Conservation (phyloP, 73 alveolate genomes). For the Diophrys appendiculata region DNA sequence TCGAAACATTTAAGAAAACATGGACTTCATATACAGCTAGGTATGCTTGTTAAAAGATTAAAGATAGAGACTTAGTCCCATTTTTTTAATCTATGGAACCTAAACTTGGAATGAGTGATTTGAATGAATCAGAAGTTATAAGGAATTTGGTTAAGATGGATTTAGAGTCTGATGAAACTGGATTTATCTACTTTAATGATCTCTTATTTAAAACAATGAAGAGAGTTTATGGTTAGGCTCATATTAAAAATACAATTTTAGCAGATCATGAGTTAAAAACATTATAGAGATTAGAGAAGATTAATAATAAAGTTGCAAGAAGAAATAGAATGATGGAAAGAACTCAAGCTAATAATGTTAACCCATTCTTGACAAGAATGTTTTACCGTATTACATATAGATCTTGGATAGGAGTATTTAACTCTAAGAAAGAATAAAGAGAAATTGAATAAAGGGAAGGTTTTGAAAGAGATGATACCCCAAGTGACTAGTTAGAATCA, state of each 20-base stretch:
- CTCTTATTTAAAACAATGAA: conserved; percentile 69
- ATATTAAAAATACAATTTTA: conserved; percentile 7
- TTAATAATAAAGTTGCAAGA: conserved; percentile 33
- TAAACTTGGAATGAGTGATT: conserved; percentile 66
- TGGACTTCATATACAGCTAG: conserved; percentile 79
- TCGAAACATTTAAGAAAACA: conserved; percentile 74
- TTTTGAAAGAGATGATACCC: neutral
- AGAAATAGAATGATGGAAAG: conserved; percentile 16
- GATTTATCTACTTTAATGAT: conserved; percentile 81
- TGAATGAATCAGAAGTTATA: conserved; percentile 31
- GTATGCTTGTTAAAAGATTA: conserved; percentile 65
- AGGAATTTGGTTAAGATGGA: conserved; percentile 73
- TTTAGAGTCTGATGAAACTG: conserved; percentile 64
- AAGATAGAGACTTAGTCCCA: conserved; percentile 40
- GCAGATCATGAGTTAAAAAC: conserved; percentile 23
- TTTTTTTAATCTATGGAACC: conserved; percentile 53
- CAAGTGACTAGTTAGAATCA: neutral
- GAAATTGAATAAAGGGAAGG: neutral
- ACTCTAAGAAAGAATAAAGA: neutral
- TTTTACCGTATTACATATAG: conserved; percentile 18
- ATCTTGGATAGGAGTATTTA: conserved; percentile 11
- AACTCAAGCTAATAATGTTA: conserved; percentile 30
- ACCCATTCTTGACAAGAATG: conserved; percentile 36
- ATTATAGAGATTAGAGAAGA: conserved; percentile 29
- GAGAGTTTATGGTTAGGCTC: conserved; percentile 44